phyloP scores from a whole-genome alignment of 371 early-diverging fungal species.

The Zancudomyces culisetae region DNA sequence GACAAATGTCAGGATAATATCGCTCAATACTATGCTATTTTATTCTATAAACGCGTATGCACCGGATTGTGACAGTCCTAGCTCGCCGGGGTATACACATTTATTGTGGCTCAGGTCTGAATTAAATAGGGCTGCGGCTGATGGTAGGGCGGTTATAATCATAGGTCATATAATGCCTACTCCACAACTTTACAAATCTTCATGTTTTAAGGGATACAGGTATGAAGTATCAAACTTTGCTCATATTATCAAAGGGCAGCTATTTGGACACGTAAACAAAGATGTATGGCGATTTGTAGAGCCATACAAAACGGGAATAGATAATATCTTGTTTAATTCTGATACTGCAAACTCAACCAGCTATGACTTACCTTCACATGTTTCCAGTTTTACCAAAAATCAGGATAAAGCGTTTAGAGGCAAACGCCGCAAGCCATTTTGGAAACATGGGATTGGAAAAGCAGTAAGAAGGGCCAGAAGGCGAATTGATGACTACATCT shows the following conservation, averaged over 20 bases:
- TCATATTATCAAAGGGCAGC: slow-evolving; percentile 43
- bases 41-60: slow-evolving; percentile 44
- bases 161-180: slow-evolving; percentile 63
- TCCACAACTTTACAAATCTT: slow-evolving; percentile 34
- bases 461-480: neutral
- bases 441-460: slow-evolving; percentile 4
- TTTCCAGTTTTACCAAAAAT: neutral
- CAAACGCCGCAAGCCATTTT: neutral
- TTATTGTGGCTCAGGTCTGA: slow-evolving; percentile 45
- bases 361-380: neutral
- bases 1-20: slow-evolving; percentile 24
- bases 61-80: slow-evolving; percentile 32
- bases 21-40: slow-evolving; percentile 55
- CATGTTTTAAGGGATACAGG: slow-evolving; percentile 39
- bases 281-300: slow-evolving; percentile 48
- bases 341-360: neutral
- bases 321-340: too few relatives aligned
- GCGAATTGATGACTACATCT: neutral
- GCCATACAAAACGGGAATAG: neutral
- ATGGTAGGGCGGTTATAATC: slow-evolving; percentile 31
- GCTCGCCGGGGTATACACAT: slow-evolving; percentile 40
- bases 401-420: slow-evolving; percentile 4
- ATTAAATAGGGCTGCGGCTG: slow-evolving; percentile 26
- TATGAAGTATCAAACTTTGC: slow-evolving; percentile 30
- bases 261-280: slow-evolving; percentile 66